Percentiles rank a stretch among this genome's conserved stretches.
phyloP scores from a whole-genome alignment of 306 rosid species.

The Casuarina equisetifolia region DNA sequence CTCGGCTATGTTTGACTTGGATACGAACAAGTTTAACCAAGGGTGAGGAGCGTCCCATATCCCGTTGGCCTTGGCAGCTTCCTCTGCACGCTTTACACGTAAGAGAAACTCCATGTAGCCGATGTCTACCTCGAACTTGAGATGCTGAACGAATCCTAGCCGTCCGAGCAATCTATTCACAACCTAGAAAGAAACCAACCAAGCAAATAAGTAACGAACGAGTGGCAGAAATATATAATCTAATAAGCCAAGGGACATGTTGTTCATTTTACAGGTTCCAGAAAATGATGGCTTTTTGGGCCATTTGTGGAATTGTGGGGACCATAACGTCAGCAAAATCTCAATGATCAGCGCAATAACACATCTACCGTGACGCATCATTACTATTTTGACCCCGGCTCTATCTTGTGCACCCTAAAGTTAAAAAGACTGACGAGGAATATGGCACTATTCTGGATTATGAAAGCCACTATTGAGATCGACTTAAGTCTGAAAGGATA shows the following conservation, averaged over 20 bases:
- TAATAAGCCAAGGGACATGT: slow-evolving; percentile 13
- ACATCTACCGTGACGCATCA: not conserved
- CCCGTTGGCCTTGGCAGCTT: slow-evolving; percentile 63
- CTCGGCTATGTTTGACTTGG: slow-evolving; percentile 53
- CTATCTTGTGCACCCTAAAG: slow-evolving; percentile 1
- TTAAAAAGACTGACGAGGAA: not conserved
- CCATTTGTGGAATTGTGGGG: slow-evolving; percentile 71
- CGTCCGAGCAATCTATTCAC: slow-evolving; percentile 49
- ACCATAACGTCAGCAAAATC: slow-evolving; percentile 76
- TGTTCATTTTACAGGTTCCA: slow-evolving; percentile 53
- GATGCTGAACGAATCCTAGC: slow-evolving; percentile 52
- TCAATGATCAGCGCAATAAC: slow-evolving; percentile 43
- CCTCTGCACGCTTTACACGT: slow-evolving; percentile 86
- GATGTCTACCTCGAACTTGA: slow-evolving; percentile 65
- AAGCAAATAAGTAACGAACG: not conserved
- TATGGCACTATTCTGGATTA: not conserved
- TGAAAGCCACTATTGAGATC: not conserved
- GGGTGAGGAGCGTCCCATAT: slow-evolving; percentile 94
- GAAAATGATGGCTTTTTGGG: slow-evolving; percentile 83
- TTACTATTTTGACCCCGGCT: slow-evolving; percentile 34
- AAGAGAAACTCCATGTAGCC: slow-evolving; percentile 62
- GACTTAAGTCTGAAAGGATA: no score
- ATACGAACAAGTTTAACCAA: slow-evolving; percentile 84
- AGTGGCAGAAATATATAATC: slow-evolving; percentile 42
- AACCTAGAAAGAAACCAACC: slow-evolving; percentile 32